phyloP scores from a whole-genome alignment of 2,329 filamentous ascomycete genomes.

The Curvularia hawaiiensis region DNA sequence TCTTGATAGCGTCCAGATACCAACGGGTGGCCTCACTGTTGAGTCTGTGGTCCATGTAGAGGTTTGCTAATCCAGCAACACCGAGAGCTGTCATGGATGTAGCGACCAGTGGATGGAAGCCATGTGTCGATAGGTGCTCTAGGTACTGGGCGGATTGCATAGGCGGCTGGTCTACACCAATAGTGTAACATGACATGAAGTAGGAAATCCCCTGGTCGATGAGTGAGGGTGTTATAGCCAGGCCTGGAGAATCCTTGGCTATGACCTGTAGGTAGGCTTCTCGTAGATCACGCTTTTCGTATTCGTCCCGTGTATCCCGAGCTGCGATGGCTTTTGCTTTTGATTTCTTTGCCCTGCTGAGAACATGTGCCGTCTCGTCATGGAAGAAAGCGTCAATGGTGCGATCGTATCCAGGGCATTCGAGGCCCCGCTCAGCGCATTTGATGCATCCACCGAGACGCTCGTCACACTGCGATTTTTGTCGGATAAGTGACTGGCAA shows the following conservation, averaged over 20 bases:
- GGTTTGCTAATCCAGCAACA: conserved; percentile 39
- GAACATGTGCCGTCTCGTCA: conserved; percentile 38
- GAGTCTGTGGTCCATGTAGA: conserved; percentile 32
- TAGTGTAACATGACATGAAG: conserved; percentile 39
- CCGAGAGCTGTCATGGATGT: conserved; percentile 45
- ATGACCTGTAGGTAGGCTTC: conserved; percentile 8
- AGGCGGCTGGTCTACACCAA: conserved; percentile 37
- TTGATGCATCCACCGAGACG: conserved; percentile 33
- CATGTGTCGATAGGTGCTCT: conserved; percentile 34
- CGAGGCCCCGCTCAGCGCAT: conserved; percentile 28
- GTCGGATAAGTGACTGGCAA: conserved; percentile 1
- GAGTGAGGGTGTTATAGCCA: conserved; percentile 26
- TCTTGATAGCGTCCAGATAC: conserved; percentile 40
- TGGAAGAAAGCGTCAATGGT: conserved; percentile 37
- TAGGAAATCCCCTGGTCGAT: conserved; percentile 41
- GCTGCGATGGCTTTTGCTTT: conserved; percentile 39
- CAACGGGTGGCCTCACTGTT: conserved; percentile 37
- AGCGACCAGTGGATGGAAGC: conserved; percentile 41
- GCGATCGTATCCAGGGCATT: conserved; percentile 43
- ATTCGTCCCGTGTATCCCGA: conserved; percentile 25
- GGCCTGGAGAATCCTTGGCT: conserved; percentile 17
- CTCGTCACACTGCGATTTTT: conserved; percentile 38
- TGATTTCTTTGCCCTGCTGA: conserved; percentile 34
- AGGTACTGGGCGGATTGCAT: conserved; percentile 29
- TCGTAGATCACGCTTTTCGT: conserved; percentile 5